Evolutionary conservation across 345 rosid species (phyloP).

Genomic region (Rhodamnia argentea): DNA sequence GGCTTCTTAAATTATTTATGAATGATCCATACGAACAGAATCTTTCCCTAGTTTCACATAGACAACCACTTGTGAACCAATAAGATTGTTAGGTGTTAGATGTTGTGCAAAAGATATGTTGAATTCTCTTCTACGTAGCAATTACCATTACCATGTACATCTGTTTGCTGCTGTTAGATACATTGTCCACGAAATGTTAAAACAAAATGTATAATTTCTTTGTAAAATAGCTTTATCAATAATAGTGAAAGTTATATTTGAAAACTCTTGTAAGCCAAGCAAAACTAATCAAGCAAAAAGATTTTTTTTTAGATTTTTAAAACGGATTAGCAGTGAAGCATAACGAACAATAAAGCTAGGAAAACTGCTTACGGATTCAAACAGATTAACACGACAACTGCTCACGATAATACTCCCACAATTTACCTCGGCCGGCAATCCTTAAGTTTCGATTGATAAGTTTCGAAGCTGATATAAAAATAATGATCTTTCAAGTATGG

Average conservation of each 20-base stretch:
- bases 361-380: too few relatives aligned
- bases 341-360: background rate
- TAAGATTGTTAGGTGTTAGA: background rate
- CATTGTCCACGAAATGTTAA: background rate
- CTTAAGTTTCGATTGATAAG: too few relatives aligned
- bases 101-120: background rate
- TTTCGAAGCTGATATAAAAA: background rate
- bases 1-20: background rate
- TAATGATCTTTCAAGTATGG: background rate
- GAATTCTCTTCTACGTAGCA: background rate
- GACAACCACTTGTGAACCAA: background rate
- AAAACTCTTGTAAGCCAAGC: background rate
- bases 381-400: fast-evolving
- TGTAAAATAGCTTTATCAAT: background rate
- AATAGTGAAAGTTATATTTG: background rate
- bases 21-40: background rate
- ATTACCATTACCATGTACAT: background rate
- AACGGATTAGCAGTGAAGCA: background rate
- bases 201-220: background rate
- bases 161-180: background rate
- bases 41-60: background rate
- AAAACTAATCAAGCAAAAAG: background rate
- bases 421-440: too few relatives aligned
- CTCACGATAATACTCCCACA: background rate
- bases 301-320: background rate